A percentile compares a stretch with the other conserved stretches of the same genome.
These are phyloP conservation scores for Detonula confervacea DNA, from an alignment of 352 stramenopile species.

Conservation along the genomic window DNA sequence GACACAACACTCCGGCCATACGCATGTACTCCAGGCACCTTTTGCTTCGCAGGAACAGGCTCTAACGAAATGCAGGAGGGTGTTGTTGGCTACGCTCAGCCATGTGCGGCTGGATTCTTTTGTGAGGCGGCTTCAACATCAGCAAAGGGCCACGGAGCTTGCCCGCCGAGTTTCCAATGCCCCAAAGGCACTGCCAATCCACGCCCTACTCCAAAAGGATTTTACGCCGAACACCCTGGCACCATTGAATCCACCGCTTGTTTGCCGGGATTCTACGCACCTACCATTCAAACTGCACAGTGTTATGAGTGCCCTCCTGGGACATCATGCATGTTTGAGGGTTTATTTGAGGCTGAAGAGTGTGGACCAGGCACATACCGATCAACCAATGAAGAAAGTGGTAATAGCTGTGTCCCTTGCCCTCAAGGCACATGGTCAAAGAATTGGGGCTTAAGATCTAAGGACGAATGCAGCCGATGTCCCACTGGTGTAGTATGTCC, in stretches of 20 bases:
- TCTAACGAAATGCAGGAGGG: slow-evolving; percentile 88
- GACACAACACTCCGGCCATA: slow-evolving; percentile 95
- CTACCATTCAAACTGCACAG: slow-evolving; percentile 93
- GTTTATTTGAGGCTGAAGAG: slow-evolving; percentile 84
- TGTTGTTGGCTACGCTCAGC: slow-evolving; percentile 92
- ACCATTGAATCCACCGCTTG: slow-evolving; percentile 91
- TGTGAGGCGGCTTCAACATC: slow-evolving; percentile 92
- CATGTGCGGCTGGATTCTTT: slow-evolving; percentile 94
- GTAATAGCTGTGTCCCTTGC: slow-evolving; percentile 66
- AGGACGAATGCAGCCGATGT: slow-evolving; percentile 92
- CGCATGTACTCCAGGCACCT: slow-evolving; percentile 93
- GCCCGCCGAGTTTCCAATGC: slow-evolving; percentile 93
- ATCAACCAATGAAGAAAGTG: slow-evolving; percentile 86
- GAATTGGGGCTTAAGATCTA: slow-evolving; percentile 96
- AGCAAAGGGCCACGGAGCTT: slow-evolving; percentile 92
- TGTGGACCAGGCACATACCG: slow-evolving; percentile 94
- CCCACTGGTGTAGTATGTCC: slow-evolving; percentile 92
- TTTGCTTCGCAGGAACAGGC: slow-evolving; percentile 94
- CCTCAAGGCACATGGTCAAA: slow-evolving; percentile 93
- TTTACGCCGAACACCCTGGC: slow-evolving; percentile 91
- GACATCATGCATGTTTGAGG: slow-evolving; percentile 58
- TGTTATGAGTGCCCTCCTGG: slow-evolving; percentile 80
- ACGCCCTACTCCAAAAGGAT: slow-evolving; percentile 91
- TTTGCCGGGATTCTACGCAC: slow-evolving; percentile 94
- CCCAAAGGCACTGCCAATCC: slow-evolving; percentile 91